Conservation (phyloP, 1,284 basidiomycete genomes). For the Microbotryum lychnidis-dioicae region DNA sequence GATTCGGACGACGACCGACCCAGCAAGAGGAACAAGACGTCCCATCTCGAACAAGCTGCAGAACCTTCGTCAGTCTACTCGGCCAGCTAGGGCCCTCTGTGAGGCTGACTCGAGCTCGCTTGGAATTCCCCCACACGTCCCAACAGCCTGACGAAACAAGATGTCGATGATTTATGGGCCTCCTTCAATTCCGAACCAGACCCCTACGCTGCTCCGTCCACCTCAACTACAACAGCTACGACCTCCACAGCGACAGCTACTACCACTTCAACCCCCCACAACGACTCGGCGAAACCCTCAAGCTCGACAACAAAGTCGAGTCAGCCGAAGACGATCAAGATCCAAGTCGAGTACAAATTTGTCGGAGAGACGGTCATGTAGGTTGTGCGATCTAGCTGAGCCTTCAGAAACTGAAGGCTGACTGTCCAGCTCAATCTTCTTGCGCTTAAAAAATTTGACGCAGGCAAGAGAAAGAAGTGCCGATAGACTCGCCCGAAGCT, state of each 20-base stretch:
- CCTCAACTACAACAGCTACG: not conserved
- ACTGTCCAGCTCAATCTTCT: not conserved
- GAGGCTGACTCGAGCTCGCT: too few relatives aligned
- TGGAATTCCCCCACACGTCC: too few relatives aligned
- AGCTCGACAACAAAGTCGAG: not conserved
- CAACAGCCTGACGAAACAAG: conserved; percentile 22
- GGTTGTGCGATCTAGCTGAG: conserved; percentile 35
- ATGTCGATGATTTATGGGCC: conserved; percentile 32
- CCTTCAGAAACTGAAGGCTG: too few relatives aligned
- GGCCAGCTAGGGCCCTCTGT: too few relatives aligned
- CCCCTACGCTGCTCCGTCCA: conserved; percentile 5
- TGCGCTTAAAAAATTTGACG: not conserved
- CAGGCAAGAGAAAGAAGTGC: conserved; percentile 63
- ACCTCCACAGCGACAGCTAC: not conserved
- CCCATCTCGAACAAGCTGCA: not conserved
- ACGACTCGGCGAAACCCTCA: conserved; percentile 3
- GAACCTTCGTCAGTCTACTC: conserved; percentile 4
- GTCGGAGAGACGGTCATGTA: conserved; percentile 65
- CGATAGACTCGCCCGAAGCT: conserved; percentile 61
- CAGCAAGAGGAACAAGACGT: not conserved
- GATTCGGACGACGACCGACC: conserved; percentile 6
- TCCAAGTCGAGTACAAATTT: conserved; percentile 59
- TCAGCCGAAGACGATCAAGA: conserved; percentile 47
- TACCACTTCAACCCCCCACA: not conserved
- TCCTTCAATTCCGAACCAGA: conserved; percentile 27